A percentile compares a stretch with the other conserved stretches of the same genome.
Evolutionary conservation across 1,284 basidiomycete genomes (phyloP).

Genomic region (Trichosporon faecale): DNA sequence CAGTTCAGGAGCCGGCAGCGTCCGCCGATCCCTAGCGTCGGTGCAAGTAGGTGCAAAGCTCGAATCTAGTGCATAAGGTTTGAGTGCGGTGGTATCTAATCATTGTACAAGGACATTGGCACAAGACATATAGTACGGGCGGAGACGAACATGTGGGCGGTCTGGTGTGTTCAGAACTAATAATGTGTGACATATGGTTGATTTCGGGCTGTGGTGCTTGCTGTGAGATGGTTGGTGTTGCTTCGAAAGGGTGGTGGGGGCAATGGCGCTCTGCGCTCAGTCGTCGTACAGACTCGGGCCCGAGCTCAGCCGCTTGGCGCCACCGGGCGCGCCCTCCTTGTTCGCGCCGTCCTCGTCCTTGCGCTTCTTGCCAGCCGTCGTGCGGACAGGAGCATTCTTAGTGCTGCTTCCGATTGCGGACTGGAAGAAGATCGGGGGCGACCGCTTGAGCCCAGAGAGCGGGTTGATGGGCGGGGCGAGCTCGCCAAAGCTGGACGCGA

Average conservation of each 20-base stretch:
- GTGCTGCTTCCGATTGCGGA: constrained; percentile 22
- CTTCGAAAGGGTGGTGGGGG: neutral
- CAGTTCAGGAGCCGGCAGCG: neutral
- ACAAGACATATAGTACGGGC: constrained; percentile 3
- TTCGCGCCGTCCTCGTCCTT: constrained; percentile 29
- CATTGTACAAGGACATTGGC: constrained; percentile 8
- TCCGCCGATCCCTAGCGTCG: neutral
- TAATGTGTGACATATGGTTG: neutral
- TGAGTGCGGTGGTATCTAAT: constrained; percentile 7
- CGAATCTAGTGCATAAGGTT: constrained; percentile 1
- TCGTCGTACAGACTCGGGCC: constrained; percentile 29
- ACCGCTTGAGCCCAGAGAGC: constrained; percentile 32
- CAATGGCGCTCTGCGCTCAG: neutral
- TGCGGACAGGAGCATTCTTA: neutral
- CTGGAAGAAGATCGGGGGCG: constrained; percentile 43
- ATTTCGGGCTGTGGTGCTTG: neutral
- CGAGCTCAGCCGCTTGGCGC: constrained; percentile 37
- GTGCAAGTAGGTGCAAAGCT: neutral
- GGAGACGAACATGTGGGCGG: neutral
- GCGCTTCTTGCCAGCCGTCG: constrained; percentile 30
- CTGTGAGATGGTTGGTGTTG: neutral
- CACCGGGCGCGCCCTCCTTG: constrained; percentile 18
- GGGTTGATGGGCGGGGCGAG: constrained; percentile 30
- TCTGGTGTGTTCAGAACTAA: neutral
- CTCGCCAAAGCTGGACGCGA: constrained; percentile 12